A percentile compares a stretch with the other conserved stretches of the same genome.
phyloP scores from a whole-genome alignment of 306 rosid genomes.

The Canavalia ensiformis region DNA sequence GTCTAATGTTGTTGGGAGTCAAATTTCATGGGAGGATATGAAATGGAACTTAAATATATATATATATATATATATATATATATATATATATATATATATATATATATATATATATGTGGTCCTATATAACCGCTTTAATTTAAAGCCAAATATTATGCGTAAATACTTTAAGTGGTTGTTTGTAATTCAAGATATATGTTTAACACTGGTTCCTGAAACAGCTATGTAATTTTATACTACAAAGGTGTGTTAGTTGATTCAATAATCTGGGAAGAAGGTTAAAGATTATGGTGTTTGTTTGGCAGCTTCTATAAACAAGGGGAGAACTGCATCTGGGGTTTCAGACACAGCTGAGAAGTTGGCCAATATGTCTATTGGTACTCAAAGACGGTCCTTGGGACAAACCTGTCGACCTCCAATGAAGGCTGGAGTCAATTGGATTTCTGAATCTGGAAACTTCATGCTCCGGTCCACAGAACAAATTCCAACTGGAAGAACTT shows the following conservation, averaged over 20 bases:
- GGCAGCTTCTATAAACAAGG: slow-evolving; percentile 71
- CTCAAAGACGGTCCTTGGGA: slow-evolving; percentile 65
- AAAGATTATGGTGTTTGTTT: slow-evolving; percentile 22
- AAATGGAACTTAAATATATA: background rate
- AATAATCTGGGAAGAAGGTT: slow-evolving; percentile 10
- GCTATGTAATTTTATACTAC: background rate
- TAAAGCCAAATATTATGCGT: background rate
- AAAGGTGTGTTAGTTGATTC: slow-evolving; percentile 35
- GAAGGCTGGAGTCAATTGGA: slow-evolving; percentile 88
- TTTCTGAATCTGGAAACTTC: slow-evolving; percentile 69
- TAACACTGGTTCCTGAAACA: background rate
- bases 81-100: background rate
- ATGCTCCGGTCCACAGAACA: slow-evolving; percentile 65
- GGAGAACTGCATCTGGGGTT: slow-evolving; percentile 66
- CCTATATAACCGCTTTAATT: background rate
- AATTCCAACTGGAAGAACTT: slow-evolving; percentile 67
- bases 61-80: background rate
- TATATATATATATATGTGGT: background rate
- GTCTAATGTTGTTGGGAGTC: background rate
- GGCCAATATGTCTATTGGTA: slow-evolving; percentile 70
- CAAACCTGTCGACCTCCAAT: slow-evolving; percentile 71
- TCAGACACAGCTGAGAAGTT: slow-evolving; percentile 79
- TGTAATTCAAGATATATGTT: background rate
- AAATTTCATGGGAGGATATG: slow-evolving; percentile 5
- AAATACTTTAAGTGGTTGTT: slow-evolving; percentile 2